These are phyloP conservation scores for Acanthochlamys bracteata DNA, from an alignment of 106 monocot species.

Conservation along the genomic window DNA sequence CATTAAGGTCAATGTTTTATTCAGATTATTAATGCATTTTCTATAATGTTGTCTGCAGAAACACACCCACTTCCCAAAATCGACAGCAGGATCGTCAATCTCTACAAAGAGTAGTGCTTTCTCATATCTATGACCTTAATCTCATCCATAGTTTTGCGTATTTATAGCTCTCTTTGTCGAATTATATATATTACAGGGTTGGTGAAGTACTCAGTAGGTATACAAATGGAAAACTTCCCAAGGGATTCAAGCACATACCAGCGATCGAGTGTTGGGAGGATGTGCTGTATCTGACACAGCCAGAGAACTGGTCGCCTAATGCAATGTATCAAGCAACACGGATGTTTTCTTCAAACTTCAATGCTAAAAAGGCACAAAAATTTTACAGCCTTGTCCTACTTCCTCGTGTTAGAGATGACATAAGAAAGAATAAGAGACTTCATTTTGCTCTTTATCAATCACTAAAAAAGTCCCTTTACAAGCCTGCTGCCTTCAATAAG, in stretches of 20 bases:
- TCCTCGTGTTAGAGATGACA: slow-evolving; percentile 82
- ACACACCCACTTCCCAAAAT: slow-evolving; percentile 56
- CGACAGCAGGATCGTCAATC: slow-evolving; percentile 59
- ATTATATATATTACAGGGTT: slow-evolving; percentile 34
- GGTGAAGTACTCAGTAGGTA: slow-evolving; percentile 75
- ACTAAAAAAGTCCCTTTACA: slow-evolving; percentile 80
- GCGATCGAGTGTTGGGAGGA: slow-evolving; percentile 76
- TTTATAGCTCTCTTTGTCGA: not conserved
- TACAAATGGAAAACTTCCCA: slow-evolving; percentile 88
- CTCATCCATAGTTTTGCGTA: not conserved
- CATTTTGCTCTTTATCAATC: slow-evolving; percentile 92
- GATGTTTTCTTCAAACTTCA: slow-evolving; percentile 84
- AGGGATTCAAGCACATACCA: slow-evolving; percentile 82
- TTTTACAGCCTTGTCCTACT: slow-evolving; percentile 83
- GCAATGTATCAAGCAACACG: slow-evolving; percentile 91
- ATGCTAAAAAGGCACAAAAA: slow-evolving; percentile 41
- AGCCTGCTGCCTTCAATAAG: slow-evolving; percentile 93
- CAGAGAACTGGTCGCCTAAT: slow-evolving; percentile 89
- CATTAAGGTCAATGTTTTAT: too few species aligned
- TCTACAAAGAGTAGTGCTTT: slow-evolving; percentile 62
- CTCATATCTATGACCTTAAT: not conserved
- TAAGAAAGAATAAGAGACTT: slow-evolving; percentile 83
- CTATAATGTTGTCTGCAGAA: slow-evolving; percentile 24
- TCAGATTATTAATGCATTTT: not conserved
- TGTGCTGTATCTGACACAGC: slow-evolving; percentile 74